Evolutionary conservation across 2,329 filamentous ascomycete genomes (phyloP), one percentile per base, ranked within the genome.

Genomic region (Magnaporthiopsis incrustans): DNA sequence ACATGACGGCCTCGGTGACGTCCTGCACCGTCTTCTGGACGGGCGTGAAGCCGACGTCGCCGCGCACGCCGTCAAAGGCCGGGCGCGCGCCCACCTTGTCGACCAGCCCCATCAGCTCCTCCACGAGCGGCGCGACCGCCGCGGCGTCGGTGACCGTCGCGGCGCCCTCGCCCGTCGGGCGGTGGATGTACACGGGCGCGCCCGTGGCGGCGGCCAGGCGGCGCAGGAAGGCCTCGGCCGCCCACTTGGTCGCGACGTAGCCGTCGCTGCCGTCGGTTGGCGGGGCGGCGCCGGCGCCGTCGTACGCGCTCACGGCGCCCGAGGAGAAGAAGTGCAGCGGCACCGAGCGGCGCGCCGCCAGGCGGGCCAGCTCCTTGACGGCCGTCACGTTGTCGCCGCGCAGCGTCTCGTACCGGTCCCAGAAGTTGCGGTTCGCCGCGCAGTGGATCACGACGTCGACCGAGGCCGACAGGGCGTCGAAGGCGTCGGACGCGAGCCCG

Each of bases 401-500:
- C 0, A 81, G 70, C 0, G 71, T 69, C 10, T 69, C 35, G 67
- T 79, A 81, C 2, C 69, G 68, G 33, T 80, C 74, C 67, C 71
- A 65, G 69, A 71, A 78, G 10, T 70, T 75, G 22, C 72, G 71
- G 27, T 77, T 74, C 25, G 80, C 79, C 8, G 78, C 82, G 62
- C 73, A 76, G 70, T 85, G 87, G 26, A 90, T 79, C 63, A 70
- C 57, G 53, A 58, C 60, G 56, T 71, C 65, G 2, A 66, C 65
- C 2, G 26, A 5, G 6, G 14, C 10, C 25, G 65, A 67, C 27
- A 71, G 50, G 0, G 59, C 25, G 22, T 22, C 8, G 4, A 56
- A 33, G 2, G 61, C 27, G 26, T 25, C 30, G 12, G 63, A 53
- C 4, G 66, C 61, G 8, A 76, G 70, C 0, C 72, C 71, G 0